Evolutionary conservation across 1,284 basidiomycete species (phyloP).

Genomic region (Bondarzewia mesenterica): DNA sequence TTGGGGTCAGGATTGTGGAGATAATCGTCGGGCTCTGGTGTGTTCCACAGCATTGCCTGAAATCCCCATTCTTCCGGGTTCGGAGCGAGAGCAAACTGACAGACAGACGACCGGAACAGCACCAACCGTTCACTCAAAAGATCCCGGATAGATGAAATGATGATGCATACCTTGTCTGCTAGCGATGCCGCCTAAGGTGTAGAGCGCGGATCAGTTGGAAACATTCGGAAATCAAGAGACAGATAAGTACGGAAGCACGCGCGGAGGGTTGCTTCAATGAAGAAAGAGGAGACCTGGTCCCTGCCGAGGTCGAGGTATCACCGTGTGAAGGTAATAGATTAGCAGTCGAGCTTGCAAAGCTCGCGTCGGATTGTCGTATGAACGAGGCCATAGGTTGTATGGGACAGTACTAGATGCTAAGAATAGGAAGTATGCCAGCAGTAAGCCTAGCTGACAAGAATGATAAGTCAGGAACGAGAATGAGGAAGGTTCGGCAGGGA

Average conservation of each 20-base stretch:
- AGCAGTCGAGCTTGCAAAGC: conserved; percentile 8
- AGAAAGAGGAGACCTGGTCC: too few species aligned
- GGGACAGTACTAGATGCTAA: background rate
- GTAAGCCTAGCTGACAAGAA: too few species aligned
- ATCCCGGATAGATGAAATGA: background rate
- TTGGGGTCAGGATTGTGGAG: conserved; percentile 24
- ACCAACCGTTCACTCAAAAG: background rate
- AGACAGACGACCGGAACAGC: background rate
- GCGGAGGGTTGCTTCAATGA: too few species aligned
- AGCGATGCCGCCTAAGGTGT: conserved; percentile 6
- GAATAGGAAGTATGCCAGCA: conserved; percentile 1
- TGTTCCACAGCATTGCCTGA: conserved; percentile 18
- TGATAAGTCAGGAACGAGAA: too few species aligned
- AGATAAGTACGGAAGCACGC: too few species aligned
- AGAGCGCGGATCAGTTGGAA: background rate
- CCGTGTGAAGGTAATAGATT: conserved; percentile 5
- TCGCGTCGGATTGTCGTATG: conserved; percentile 7
- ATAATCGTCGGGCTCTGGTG: conserved; percentile 26
- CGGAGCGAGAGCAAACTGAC: conserved; percentile 10
- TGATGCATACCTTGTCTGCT: conserved; percentile 6
- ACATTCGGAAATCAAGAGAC: background rate
- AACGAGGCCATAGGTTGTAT: conserved; percentile 2
- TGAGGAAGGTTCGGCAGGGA: too few species aligned
- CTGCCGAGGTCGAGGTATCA: background rate
- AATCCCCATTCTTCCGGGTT: conserved; percentile 12